Evolutionary conservation across 768 basidiomycete genomes (phyloP), one percentile per base, ranked within the genome.

Genomic region (Trametes sanguinea): DNA sequence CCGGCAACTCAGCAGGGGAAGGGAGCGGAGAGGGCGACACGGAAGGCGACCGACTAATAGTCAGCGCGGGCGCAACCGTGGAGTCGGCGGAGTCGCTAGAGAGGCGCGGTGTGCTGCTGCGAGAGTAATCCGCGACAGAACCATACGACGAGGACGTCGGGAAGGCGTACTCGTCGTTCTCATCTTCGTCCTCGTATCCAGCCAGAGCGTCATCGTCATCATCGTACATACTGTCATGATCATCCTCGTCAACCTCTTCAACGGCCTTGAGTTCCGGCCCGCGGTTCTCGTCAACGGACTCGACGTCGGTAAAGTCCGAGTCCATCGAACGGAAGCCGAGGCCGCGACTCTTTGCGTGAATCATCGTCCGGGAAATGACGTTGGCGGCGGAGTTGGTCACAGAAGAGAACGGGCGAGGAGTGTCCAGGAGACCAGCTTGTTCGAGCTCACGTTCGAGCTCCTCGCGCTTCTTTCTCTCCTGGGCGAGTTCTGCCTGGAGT

Each of bases 131-230:
- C 7, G 66, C 65, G 30, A 74, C 39, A 17, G 71, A 75, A 39
- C 65, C 67, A 48, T 67, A 67, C 40, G 73, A 71, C 17, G 71
- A 74, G 27, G 73, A 48, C 71, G 75, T 48, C 62, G 62, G 68
- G 61, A 78, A 74, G 29, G 80, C 80, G 60, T 67, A 70, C 11
- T 85, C 87, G 61, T 90, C 88, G 67, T 86, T 87, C 14, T 87
- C 83, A 33, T 86, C 83, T 33, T 88, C 88, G 57, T 89, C 88
- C 69, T 90, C 89, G 59, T 90, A 91, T 32, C 85, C 80, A 45
- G 78, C 82, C 37, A 90, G 74, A 22, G 77, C 86, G 63, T 85
- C 78, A 14, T 77, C 86, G 63, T 85, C 78, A 14, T 75, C 72
- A 39, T 74, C 70, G 14, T 71, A 66, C 39, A 46, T 69, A 39